These are phyloP conservation scores for Calonectria hongkongensis DNA, from an alignment of 2,329 filamentous ascomycete genomes.

Conservation along the genomic window DNA sequence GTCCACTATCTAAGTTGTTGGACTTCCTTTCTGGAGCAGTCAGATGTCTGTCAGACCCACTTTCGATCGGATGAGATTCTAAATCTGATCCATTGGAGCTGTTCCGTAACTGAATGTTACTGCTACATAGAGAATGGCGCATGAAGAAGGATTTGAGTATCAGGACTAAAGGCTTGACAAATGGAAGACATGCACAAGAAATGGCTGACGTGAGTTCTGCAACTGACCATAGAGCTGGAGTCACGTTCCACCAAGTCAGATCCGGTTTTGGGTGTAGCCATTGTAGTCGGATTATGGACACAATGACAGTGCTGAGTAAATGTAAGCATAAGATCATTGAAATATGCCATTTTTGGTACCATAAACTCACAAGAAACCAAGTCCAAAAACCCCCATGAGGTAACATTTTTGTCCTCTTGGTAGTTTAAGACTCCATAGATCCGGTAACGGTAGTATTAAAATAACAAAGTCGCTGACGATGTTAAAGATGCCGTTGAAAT, in stretches of 20 bases:
- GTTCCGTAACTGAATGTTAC: not conserved
- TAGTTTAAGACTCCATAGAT: not conserved
- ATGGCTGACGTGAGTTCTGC: not conserved
- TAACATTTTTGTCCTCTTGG: not conserved
- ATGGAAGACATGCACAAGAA: not conserved
- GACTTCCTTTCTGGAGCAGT: too few relatives aligned
- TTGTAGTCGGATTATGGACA: not conserved
- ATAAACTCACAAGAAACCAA: conserved; percentile 2
- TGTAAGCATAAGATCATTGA: too few relatives aligned
- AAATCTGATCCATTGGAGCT: not conserved
- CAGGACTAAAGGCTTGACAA: not conserved
- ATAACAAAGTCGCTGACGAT: not conserved
- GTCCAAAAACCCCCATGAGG: not conserved
- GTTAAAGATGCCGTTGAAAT: conserved; percentile 2
- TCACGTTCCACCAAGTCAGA: not conserved
- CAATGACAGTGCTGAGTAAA: not conserved
- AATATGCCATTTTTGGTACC: not conserved
- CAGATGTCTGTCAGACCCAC: too few relatives aligned
- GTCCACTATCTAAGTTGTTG: too few relatives aligned
- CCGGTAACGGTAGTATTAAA: not conserved
- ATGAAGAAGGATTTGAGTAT: not conserved
- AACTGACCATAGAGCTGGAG: not conserved
- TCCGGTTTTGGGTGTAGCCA: not conserved
- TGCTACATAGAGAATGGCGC: not conserved
- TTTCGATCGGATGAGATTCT: not conserved